A percentile compares a stretch with the other conserved stretches of the same genome.
These are phyloP conservation scores for Handroanthus guayacan DNA, from an alignment of 257 asterid species.

Conservation along the genomic window DNA sequence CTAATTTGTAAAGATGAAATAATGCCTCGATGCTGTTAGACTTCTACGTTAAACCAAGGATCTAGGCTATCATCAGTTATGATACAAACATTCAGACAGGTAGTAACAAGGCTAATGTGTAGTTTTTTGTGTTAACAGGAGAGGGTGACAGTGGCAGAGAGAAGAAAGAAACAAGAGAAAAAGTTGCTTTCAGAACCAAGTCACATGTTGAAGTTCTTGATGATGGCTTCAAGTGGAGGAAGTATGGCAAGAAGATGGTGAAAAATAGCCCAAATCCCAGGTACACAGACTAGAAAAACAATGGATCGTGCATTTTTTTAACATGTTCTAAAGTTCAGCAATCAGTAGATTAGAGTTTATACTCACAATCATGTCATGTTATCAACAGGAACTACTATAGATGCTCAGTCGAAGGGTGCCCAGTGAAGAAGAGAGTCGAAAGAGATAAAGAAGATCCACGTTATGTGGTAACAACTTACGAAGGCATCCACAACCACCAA, in stretches of 20 bases:
- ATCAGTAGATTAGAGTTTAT: not conserved
- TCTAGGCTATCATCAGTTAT: not conserved
- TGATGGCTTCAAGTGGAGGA: conserved; percentile 98
- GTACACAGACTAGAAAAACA: conserved; percentile 36
- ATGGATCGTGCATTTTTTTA: not conserved
- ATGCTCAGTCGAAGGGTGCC: conserved; percentile 84
- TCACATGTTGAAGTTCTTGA: conserved; percentile 82
- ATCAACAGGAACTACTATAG: conserved; percentile 80
- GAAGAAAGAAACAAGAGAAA: conserved; percentile 58
- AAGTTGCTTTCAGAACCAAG: conserved; percentile 87
- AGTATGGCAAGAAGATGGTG: conserved; percentile 97
- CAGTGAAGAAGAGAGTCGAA: conserved; percentile 93
- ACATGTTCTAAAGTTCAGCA: not conserved
- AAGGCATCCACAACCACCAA: conserved; percentile 85
- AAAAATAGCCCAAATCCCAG: conserved; percentile 94
- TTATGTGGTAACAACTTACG: conserved; percentile 86
- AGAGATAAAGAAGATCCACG: conserved; percentile 78
- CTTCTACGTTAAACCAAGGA: too few species aligned
- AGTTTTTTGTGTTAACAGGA: conserved; percentile 49
- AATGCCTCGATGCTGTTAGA: too few species aligned
- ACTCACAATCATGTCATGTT: not conserved
- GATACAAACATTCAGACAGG: too few species aligned
- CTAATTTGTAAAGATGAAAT: too few species aligned
- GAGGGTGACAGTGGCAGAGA: conserved; percentile 49
- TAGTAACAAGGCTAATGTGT: not conserved